These are phyloP conservation scores for Suhomyces ambrosiae DNA, from an alignment of 1,139 yeast species.

Conservation along the genomic window DNA sequence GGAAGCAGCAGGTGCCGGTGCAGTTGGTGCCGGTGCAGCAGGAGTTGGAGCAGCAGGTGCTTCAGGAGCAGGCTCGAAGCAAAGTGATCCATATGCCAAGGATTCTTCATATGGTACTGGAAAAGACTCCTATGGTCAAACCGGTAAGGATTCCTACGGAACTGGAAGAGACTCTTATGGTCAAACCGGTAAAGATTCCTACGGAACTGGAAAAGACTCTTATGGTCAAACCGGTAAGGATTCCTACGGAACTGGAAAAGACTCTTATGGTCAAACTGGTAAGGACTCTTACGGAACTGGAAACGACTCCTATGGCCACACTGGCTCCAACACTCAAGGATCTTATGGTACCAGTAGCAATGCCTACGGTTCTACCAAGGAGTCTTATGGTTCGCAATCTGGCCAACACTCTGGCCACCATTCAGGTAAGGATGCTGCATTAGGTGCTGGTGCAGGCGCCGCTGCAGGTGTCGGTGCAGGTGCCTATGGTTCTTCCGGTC, in stretches of 20 bases:
- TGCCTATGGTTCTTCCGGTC: conserved; percentile 16
- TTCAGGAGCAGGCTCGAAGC: too few relatives aligned
- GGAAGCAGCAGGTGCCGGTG: conserved; percentile 8
- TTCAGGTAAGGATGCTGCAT: conserved; percentile 7
- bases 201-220: too few relatives aligned
- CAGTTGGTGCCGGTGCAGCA: conserved; percentile 14
- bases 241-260: conserved; percentile 9
- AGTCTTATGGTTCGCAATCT: background rate
- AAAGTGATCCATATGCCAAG: conserved; percentile 11
- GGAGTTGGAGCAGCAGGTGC: conserved; percentile 16
- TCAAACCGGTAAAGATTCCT: conserved; percentile 7
- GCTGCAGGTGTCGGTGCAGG: conserved; percentile 14
- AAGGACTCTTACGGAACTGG: conserved; percentile 12
- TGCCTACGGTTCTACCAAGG: conserved; percentile 5
- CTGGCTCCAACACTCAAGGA: background rate
- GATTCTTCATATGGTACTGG: conserved; percentile 11
- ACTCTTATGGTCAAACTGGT: conserved; percentile 10
- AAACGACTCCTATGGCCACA: conserved; percentile 13
- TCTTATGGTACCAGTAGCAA: conserved; percentile 11
- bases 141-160: conserved; percentile 16
- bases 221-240: too few relatives aligned
- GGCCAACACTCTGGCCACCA: background rate
- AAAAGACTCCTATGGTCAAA: conserved; percentile 7
- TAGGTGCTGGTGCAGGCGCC: conserved; percentile 14
- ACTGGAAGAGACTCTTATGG: conserved; percentile 4